A percentile compares a stretch with the other conserved stretches of the same genome.
Conservation (phyloP, 257 asterid genomes). For the Paraleonurus japonicus region DNA sequence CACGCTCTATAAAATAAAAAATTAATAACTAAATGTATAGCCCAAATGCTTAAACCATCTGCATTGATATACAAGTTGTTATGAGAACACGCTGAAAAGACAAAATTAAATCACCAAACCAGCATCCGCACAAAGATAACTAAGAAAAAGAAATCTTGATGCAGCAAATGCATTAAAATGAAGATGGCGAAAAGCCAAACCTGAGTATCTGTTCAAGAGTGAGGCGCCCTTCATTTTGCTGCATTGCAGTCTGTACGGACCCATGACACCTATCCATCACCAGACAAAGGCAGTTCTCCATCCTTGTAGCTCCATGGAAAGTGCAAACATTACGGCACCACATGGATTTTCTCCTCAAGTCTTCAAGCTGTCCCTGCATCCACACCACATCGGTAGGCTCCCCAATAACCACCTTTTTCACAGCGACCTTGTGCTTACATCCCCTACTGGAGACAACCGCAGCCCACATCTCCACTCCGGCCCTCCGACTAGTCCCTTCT, state of each 20-base stretch:
- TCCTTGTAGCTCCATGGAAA: conserved; percentile 75
- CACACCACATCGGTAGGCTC: conserved; percentile 74
- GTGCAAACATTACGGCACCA: conserved; percentile 97
- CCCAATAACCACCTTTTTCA: conserved; percentile 68
- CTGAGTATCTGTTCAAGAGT: conserved; percentile 97
- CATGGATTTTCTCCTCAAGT: conserved; percentile 76
- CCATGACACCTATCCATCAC: conserved; percentile 93
- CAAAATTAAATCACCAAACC: conserved; percentile 15
- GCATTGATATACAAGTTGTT: background rate
- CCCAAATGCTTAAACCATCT: background rate
- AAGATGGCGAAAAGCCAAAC: conserved; percentile 34
- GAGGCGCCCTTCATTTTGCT: conserved; percentile 83
- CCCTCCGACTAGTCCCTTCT: conserved; percentile 49
- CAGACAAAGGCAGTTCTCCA: conserved; percentile 67
- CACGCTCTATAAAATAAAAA: background rate
- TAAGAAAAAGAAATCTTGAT: background rate
- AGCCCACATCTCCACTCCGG: conserved; percentile 73
- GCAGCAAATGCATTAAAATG: conserved; percentile 4
- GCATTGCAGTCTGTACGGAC: conserved; percentile 84
- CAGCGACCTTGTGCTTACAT: conserved; percentile 80
- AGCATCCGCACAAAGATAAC: conserved; percentile 3
- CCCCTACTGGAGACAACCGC: conserved; percentile 52
- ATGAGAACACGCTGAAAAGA: conserved; percentile 11
- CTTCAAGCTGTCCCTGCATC: conserved; percentile 92
- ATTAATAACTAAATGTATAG: conserved; percentile 6